phyloP scores from a whole-genome alignment of 768 basidiomycete species.

The Cystobasidium ongulense region DNA sequence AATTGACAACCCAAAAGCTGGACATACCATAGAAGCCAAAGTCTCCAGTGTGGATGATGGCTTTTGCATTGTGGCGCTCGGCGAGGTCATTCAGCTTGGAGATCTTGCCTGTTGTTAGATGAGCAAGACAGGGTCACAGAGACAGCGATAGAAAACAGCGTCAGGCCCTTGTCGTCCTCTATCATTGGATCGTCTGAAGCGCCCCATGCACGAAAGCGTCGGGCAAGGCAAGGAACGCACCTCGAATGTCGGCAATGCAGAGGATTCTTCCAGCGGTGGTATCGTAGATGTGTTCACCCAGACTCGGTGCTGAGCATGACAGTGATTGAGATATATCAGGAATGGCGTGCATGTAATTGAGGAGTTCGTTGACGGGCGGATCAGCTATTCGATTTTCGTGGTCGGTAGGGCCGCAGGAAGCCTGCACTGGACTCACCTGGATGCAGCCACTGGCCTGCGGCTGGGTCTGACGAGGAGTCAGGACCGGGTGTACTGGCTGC shows the following conservation, averaged over 20 bases:
- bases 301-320: background rate
- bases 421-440: background rate
- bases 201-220: background rate
- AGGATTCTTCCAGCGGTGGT: slow-evolving; percentile 69
- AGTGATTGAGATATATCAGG: too few species aligned
- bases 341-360: too few species aligned
- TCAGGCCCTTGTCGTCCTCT: background rate
- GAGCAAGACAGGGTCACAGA: background rate
- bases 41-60: slow-evolving; percentile 95
- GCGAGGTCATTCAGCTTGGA: slow-evolving; percentile 85
- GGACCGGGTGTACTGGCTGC: background rate
- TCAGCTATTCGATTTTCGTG: too few species aligned
- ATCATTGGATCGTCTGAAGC: background rate
- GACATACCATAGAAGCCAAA: slow-evolving; percentile 90
- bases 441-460: background rate
- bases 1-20: too few species aligned
- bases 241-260: slow-evolving; percentile 72
- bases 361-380: too few species aligned
- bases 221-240: slow-evolving; percentile 38
- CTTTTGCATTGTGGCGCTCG: slow-evolving; percentile 74
- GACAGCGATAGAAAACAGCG: background rate
- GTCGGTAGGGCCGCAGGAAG: background rate
- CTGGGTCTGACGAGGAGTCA: background rate
- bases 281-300: slow-evolving; percentile 31
- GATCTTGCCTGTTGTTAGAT: slow-evolving; percentile 57